Evolutionary conservation across 1,139 yeast genomes (phyloP), one percentile per base, ranked within the genome.

Genomic region (Saccharomyces hybrid): DNA sequence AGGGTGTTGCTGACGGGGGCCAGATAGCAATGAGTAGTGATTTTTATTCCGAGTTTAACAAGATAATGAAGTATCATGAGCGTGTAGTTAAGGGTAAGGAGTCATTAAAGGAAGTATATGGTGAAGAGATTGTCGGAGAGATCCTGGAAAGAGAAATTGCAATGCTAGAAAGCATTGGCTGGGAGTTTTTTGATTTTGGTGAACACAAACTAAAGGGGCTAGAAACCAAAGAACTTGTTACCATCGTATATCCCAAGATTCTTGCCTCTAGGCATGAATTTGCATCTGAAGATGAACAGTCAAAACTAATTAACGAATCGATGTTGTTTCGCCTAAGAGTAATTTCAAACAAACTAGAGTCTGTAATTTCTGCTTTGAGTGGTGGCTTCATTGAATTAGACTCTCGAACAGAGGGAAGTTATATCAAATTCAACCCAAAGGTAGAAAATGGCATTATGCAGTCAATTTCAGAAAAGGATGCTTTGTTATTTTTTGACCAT

Each of bases 1-100:
- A 93, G 68, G 89, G 96, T 2, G 86, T 88, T 52, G 99, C 99
- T 0, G 96, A 90, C 70, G 99, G 99, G 56, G 99, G 99, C n/a
- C 97, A 93, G 70, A 88, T 91, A 47, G 83, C 96, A 0, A 78
- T 91, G 53, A 86, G 96, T 63, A 79, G 85, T 2, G 97, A 91
- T 69, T 88, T 89, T 64, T 75, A 86, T 62, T 79, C 80, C 50
- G 96, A 88, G 66, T 79, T 89, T 66, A 78, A 77, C 52, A 78
- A 82, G 54, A 78, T 88, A 50, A 76, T 79, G 63, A 73, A 73
- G 19, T 76, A 80, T 12, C 89, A 83, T 62, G 74, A 76, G 12
- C 73, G 75, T 52, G 66, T 69, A 42, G 78, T 80, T 19, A 68
- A 71, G 14, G 71, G 72, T 0, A 78, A 78, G 8, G 59, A 55